A percentile compares a stretch with the other conserved stretches of the same genome.
Evolutionary conservation across 345 rosid species (phyloP).

Genomic region (Microcos paniculata): DNA sequence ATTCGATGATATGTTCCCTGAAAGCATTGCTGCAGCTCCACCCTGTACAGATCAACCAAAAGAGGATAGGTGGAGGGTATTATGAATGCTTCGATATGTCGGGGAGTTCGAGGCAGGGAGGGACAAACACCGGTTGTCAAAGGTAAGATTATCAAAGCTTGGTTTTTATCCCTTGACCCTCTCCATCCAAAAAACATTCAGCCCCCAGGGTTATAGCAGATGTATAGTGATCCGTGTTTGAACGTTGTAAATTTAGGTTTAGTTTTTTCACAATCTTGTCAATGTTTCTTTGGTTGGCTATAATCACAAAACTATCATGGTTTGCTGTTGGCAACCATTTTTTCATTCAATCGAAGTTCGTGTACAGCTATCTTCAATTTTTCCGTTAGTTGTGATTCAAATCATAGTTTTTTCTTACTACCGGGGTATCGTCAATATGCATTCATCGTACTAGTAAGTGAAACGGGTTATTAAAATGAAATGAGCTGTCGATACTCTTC

Average conservation of each 20-base stretch:
- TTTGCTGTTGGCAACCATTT: not conserved
- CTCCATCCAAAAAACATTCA: conserved; percentile 14
- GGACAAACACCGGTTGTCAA: not conserved
- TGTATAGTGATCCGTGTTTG: conserved; percentile 28
- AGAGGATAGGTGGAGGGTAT: not conserved
- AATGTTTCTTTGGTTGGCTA: not conserved
- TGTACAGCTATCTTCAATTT: conserved; percentile 2
- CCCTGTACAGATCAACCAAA: conserved; percentile 27
- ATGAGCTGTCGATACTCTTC: too few relatives aligned
- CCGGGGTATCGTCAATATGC: too few relatives aligned
- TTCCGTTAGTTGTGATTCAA: not conserved
- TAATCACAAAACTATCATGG: not conserved
- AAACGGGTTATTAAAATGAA: too few relatives aligned
- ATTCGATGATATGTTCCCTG: not conserved
- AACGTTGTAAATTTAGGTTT: conserved; percentile 31
- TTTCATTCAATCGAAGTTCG: not conserved
- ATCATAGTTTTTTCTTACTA: not conserved
- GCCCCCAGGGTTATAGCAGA: conserved; percentile 14
- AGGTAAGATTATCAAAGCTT: not conserved
- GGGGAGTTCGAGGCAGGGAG: not conserved
- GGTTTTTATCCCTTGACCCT: not conserved
- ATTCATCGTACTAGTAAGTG: too few relatives aligned
- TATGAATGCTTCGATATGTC: not conserved
- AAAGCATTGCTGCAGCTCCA: not conserved
- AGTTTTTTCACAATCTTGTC: not conserved